Conservation (phyloP, 352 stramenopile species). For the Phytophthora podocarpi region DNA sequence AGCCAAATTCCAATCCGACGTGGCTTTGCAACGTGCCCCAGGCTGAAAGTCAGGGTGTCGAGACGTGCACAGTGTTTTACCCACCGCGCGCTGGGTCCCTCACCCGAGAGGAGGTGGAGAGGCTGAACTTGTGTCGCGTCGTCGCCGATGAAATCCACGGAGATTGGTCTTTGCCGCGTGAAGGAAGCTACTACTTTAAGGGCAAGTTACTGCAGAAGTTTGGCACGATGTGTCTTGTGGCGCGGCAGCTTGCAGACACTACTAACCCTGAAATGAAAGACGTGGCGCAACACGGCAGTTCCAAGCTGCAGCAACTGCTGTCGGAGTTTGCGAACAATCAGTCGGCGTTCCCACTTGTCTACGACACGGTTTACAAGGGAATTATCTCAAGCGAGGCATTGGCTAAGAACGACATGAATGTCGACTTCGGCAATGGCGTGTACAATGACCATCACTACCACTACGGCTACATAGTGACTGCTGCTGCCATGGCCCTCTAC, state of each 20-base stretch:
- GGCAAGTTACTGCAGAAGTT: slow-evolving; percentile 83
- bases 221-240: slow-evolving; percentile 77
- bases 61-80: slow-evolving; percentile 58
- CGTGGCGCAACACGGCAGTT: slow-evolving; percentile 51
- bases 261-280: slow-evolving; percentile 55
- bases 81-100: slow-evolving; percentile 36
- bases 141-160: slow-evolving; percentile 68
- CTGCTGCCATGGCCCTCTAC: slow-evolving; percentile 50
- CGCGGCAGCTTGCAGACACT: slow-evolving; percentile 58
- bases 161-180: slow-evolving; percentile 64
- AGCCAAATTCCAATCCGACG: slow-evolving; percentile 19
- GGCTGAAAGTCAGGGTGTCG: slow-evolving; percentile 43
- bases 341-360: slow-evolving; percentile 61
- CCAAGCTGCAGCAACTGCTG: slow-evolving; percentile 53
- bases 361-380: slow-evolving; percentile 73
- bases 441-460: slow-evolving; percentile 85
- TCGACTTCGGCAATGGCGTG: slow-evolving; percentile 72
- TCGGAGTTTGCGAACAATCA: slow-evolving; percentile 48
- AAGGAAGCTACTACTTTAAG: slow-evolving; percentile 89
- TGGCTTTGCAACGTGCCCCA: slow-evolving; percentile 61
- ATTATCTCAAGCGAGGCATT: slow-evolving; percentile 68
- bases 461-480: slow-evolving; percentile 71
- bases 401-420: slow-evolving; percentile 63
- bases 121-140: slow-evolving; percentile 45
- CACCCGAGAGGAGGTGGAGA: slow-evolving; percentile 40